These are phyloP conservation scores for Steccherinum ochraceum DNA, from an alignment of 768 basidiomycete species.

Conservation along the genomic window DNA sequence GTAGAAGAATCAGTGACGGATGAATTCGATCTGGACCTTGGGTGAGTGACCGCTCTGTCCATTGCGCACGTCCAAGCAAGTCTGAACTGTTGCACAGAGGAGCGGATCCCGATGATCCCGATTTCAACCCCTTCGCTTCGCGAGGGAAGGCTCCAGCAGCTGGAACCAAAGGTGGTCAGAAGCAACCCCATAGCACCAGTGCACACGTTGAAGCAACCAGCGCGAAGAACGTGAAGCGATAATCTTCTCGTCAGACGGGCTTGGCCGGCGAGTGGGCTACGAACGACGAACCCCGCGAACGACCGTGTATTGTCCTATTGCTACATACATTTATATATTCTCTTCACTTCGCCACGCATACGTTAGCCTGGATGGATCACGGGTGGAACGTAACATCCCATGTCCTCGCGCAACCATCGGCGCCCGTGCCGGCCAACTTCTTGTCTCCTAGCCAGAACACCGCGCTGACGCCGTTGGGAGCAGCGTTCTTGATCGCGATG, in stretches of 20 bases:
- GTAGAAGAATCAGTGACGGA: not conserved
- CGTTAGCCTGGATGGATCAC: slow-evolving; percentile 12
- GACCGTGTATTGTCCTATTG: slow-evolving; percentile 18
- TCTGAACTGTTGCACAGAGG: not conserved
- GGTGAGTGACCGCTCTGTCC: not conserved
- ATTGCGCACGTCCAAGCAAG: not conserved
- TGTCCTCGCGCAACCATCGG: slow-evolving; percentile 72
- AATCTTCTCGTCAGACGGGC: too few relatives aligned
- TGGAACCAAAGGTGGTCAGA: not conserved
- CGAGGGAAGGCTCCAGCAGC: not conserved
- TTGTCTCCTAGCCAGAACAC: slow-evolving; percentile 71
- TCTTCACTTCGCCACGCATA: not conserved
- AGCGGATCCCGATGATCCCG: not conserved
- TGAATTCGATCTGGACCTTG: not conserved
- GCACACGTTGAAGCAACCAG: not conserved
- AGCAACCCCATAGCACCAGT: not conserved
- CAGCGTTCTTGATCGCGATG: slow-evolving; percentile 80
- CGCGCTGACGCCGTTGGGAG: slow-evolving; percentile 75
- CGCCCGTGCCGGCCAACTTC: slow-evolving; percentile 65
- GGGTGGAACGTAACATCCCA: slow-evolving; percentile 54
- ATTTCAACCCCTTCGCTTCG: not conserved
- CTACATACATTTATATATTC: slow-evolving; percentile 7
- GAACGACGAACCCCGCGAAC: not conserved
- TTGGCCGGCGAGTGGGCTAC: not conserved
- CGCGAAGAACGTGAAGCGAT: not conserved